Conservation (phyloP, 2,329 filamentous ascomycete genomes). For the Talaromyces sp. region DNA sequence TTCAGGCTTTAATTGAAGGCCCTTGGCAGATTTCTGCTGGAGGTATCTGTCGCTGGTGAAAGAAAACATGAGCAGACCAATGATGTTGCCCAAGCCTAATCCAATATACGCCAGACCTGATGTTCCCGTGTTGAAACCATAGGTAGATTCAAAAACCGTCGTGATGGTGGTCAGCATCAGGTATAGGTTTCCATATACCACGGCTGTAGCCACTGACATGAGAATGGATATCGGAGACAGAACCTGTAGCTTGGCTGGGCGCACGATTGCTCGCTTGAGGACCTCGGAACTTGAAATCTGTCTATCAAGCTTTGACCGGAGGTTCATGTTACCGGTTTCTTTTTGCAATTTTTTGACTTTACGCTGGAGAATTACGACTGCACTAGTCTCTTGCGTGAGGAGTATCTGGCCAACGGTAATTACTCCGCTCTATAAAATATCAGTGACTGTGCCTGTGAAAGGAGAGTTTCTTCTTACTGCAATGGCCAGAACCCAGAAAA, state of each 20-base stretch:
- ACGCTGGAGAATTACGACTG: slow-evolving; percentile 38
- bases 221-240: slow-evolving; percentile 54
- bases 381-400: slow-evolving; percentile 46
- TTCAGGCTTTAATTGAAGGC: slow-evolving; percentile 17
- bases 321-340: slow-evolving; percentile 39
- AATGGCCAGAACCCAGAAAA: slow-evolving; percentile 37
- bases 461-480: slow-evolving; percentile 21
- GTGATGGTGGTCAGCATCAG: slow-evolving; percentile 57
- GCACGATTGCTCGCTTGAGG: slow-evolving; percentile 46
- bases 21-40: slow-evolving; percentile 16
- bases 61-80: slow-evolving; percentile 20
- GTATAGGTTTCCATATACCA: slow-evolving; percentile 58
- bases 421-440: slow-evolving; percentile 29
- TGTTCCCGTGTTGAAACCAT: slow-evolving; percentile 46
- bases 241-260: slow-evolving; percentile 47
- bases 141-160: slow-evolving; percentile 50
- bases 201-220: slow-evolving; percentile 54
- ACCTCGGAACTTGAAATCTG: slow-evolving; percentile 39
- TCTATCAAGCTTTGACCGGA: slow-evolving; percentile 29
- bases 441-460: neutral
- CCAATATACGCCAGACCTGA: slow-evolving; percentile 52
- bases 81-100: slow-evolving; percentile 43
- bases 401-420: slow-evolving; percentile 36
- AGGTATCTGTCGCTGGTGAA: slow-evolving; percentile 22
- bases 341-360: slow-evolving; percentile 45